Conservation (phyloP, 495 filamentous ascomycete species). For the Aspergillus sclerotioniger region DNA sequence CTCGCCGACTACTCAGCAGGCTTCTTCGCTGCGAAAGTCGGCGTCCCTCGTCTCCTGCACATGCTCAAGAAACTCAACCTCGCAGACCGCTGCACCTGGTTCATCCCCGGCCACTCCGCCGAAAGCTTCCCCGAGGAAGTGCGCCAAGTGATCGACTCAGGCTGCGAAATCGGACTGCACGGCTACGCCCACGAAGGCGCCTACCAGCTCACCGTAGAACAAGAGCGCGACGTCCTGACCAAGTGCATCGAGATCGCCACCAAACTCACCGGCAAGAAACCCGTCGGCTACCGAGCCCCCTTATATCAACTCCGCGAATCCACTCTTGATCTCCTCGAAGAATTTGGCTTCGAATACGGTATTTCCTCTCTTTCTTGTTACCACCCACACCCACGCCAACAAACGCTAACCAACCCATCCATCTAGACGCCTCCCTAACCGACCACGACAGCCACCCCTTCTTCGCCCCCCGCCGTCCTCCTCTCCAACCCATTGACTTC, state of each 20-base stretch:
- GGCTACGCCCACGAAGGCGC: conserved; percentile 59
- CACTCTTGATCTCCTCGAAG: conserved; percentile 48
- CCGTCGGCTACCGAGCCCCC: conserved; percentile 51
- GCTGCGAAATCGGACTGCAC: conserved; percentile 59
- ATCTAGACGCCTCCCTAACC: conserved; percentile 47
- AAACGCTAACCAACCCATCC: not conserved
- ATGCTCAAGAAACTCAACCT: conserved; percentile 55
- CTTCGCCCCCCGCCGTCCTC: conserved; percentile 47
- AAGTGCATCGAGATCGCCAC: conserved; percentile 48
- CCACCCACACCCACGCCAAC: too few relatives aligned
- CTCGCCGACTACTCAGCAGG: conserved; percentile 59
- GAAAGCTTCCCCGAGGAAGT: conserved; percentile 59
- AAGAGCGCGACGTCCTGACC: conserved; percentile 51
- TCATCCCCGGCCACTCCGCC: conserved; percentile 61
- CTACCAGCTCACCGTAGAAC: conserved; percentile 45
- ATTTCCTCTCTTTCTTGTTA: not conserved
- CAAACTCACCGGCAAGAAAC: conserved; percentile 45
- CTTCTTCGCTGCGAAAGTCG: conserved; percentile 58
- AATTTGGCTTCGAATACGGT: conserved; percentile 52
- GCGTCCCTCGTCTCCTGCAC: conserved; percentile 57
- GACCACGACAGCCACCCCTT: conserved; percentile 55
- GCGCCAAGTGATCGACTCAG: conserved; percentile 51
- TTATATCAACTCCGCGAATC: conserved; percentile 50
- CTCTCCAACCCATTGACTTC: conserved; percentile 52
- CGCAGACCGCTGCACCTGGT: conserved; percentile 57